phyloP scores from a whole-genome alignment of 1,284 basidiomycete species.

The Ganoderma multipileum region DNA sequence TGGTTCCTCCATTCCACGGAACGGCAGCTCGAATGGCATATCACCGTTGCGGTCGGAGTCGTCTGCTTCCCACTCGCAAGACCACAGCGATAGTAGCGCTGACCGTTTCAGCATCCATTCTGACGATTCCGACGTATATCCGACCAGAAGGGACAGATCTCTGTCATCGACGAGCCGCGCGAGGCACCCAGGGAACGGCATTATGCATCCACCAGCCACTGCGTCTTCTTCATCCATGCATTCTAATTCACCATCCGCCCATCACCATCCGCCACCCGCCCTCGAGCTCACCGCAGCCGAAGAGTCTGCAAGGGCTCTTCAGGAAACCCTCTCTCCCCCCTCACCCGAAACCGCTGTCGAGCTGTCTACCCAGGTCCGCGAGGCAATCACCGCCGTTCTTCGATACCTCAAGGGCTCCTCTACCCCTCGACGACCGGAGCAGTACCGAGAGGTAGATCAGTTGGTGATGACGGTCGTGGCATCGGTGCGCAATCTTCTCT shows the following conservation, averaged over 20 bases:
- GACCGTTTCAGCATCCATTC: slow-evolving; percentile 59
- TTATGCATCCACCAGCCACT: slow-evolving; percentile 11
- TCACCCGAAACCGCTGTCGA: slow-evolving; percentile 64
- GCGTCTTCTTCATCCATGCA: slow-evolving; percentile 19
- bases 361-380: slow-evolving; percentile 61
- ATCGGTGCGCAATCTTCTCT: slow-evolving; percentile 77
- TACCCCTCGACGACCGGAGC: slow-evolving; percentile 50
- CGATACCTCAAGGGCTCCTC: slow-evolving; percentile 59
- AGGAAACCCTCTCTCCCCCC: slow-evolving; percentile 64
- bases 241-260: slow-evolving; percentile 3
- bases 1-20: slow-evolving; percentile 19
- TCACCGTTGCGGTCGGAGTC: slow-evolving; percentile 41
- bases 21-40: slow-evolving; percentile 33
- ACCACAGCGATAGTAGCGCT: slow-evolving; percentile 42
- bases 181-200: slow-evolving; percentile 23
- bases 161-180: slow-evolving; percentile 32
- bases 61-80: slow-evolving; percentile 33
- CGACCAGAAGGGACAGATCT: slow-evolving; percentile 49
- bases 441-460: slow-evolving; percentile 64
- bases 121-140: slow-evolving; percentile 78
- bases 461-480: slow-evolving; percentile 72
- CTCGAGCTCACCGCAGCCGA: slow-evolving; percentile 69
- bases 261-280: slow-evolving; percentile 13
- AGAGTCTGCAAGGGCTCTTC: slow-evolving; percentile 68
- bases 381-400: slow-evolving; percentile 69